Evolutionary conservation across 2,329 filamentous ascomycete genomes (phyloP).

Genomic region (Epichloe amarillans): DNA sequence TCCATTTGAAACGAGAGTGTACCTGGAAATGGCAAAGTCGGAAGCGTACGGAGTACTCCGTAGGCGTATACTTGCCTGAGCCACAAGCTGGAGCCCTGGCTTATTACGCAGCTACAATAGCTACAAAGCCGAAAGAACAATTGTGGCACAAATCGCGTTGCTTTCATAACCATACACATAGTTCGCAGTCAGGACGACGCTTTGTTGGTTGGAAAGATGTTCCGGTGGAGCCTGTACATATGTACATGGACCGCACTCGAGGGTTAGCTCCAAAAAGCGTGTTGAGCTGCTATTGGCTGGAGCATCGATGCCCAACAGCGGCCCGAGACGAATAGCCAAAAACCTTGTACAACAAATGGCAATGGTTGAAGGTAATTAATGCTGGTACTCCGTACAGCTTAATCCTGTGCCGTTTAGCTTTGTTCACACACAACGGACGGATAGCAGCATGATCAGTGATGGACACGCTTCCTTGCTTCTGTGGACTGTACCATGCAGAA

Average conservation of each 20-base stretch:
- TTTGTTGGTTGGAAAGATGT: too few relatives aligned
- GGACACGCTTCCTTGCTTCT: conserved; percentile 3
- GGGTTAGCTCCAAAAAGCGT: conserved; percentile 8
- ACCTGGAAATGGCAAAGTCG: not conserved
- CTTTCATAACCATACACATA: not conserved
- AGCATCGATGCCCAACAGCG: conserved; percentile 27
- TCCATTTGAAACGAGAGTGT: not conserved
- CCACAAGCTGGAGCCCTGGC: too few relatives aligned
- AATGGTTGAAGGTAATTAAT: not conserved
- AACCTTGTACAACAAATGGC: conserved; percentile 2
- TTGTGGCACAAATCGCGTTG: not conserved
- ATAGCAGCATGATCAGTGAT: not conserved
- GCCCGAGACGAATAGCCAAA: conserved; percentile 6
- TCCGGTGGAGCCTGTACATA: not conserved
- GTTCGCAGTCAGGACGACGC: too few relatives aligned
- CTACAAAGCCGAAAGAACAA: too few relatives aligned
- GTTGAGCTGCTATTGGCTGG: conserved; percentile 24
- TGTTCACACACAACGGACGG: not conserved
- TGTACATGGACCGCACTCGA: not conserved
- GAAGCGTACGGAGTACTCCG: too few relatives aligned
- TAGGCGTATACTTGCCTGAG: too few relatives aligned
- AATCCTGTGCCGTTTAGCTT: not conserved
- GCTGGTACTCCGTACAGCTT: not conserved
- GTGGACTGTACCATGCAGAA: not conserved
- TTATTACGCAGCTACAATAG: too few relatives aligned